A percentile compares a stretch with the other conserved stretches of the same genome.
Evolutionary conservation across 2,329 filamentous ascomycete species (phyloP).

Genomic region (Cordyceps javanica): DNA sequence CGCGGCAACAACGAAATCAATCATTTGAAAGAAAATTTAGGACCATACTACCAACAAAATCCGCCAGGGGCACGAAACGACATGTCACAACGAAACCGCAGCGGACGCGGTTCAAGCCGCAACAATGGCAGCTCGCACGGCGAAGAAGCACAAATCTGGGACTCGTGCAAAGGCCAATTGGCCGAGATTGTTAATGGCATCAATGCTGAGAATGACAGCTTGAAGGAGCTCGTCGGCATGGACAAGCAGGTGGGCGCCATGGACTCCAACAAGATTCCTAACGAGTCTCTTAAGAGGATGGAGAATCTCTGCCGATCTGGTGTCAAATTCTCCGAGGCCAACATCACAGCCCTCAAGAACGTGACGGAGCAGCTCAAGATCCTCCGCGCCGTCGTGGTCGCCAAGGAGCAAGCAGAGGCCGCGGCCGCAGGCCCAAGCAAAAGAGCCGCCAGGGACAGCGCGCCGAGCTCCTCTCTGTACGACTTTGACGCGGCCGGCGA

Average conservation of each 20-base stretch:
- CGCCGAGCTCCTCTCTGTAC: slow-evolving; percentile 31
- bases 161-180: slow-evolving; percentile 33
- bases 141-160: slow-evolving; percentile 40
- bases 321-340: slow-evolving; percentile 35
- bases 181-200: slow-evolving; percentile 33
- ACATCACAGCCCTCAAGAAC: slow-evolving; percentile 29
- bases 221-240: slow-evolving; percentile 32
- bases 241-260: slow-evolving; percentile 36
- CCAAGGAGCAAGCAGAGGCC: slow-evolving; percentile 36
- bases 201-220: slow-evolving; percentile 37
- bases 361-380: slow-evolving; percentile 38
- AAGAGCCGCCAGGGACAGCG: slow-evolving; percentile 18
- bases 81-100: slow-evolving; percentile 41
- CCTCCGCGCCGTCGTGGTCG: slow-evolving; percentile 35
- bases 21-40: slow-evolving; percentile 12
- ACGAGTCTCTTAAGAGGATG: slow-evolving; percentile 35
- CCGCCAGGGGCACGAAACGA: slow-evolving; percentile 13
- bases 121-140: slow-evolving; percentile 38
- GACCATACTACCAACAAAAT: slow-evolving; percentile 10
- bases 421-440: slow-evolving; percentile 26
- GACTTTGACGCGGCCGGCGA: slow-evolving; percentile 40
- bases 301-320: slow-evolving; percentile 37
- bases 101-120: slow-evolving; percentile 37
- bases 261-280: slow-evolving; percentile 31
- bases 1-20: slow-evolving; percentile 11